Conservation (phyloP, 129 eudicot species). For the Centrapalus pauciflorus region DNA sequence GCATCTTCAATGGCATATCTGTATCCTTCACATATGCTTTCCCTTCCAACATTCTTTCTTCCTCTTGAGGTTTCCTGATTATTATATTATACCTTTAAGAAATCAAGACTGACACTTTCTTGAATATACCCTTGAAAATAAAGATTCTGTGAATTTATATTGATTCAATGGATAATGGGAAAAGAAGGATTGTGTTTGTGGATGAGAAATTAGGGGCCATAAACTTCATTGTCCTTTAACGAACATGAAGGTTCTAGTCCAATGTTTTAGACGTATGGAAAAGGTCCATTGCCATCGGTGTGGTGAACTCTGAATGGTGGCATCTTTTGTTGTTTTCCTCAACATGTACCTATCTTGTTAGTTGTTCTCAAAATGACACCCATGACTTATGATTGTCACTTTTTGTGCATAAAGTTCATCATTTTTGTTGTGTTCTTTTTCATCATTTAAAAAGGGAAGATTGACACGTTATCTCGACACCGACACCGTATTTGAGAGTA, state of each 20-base stretch:
- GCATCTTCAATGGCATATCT: conserved; percentile 59
- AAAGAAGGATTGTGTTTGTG: not conserved
- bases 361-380: conserved; percentile 26
- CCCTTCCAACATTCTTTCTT: conserved; percentile 42
- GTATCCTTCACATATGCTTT: conserved; percentile 43
- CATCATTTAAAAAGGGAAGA: not conserved
- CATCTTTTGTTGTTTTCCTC: conserved; percentile 30
- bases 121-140: conserved; percentile 2
- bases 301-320: conserved; percentile 17
- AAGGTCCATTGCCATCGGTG: conserved; percentile 7
- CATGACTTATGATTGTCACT: conserved; percentile 33
- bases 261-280: conserved; percentile 8
- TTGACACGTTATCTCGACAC: conserved; percentile 12
- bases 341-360: conserved; percentile 14
- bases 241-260: conserved; percentile 21
- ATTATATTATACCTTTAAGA: conserved; percentile 2
- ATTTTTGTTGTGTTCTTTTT: conserved; percentile 17
- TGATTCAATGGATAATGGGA: conserved; percentile 1
- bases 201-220: conserved; percentile 27
- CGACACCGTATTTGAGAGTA: not conserved
- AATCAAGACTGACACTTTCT: conserved; percentile 21
- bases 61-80: conserved; percentile 6
- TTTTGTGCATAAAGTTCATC: conserved; percentile 1
- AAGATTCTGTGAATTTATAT: conserved; percentile 29
- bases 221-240: conserved; percentile 25